phyloP scores from a whole-genome alignment of 2,329 filamentous ascomycete species.

The Aspergillus oerlinghausenensis region DNA sequence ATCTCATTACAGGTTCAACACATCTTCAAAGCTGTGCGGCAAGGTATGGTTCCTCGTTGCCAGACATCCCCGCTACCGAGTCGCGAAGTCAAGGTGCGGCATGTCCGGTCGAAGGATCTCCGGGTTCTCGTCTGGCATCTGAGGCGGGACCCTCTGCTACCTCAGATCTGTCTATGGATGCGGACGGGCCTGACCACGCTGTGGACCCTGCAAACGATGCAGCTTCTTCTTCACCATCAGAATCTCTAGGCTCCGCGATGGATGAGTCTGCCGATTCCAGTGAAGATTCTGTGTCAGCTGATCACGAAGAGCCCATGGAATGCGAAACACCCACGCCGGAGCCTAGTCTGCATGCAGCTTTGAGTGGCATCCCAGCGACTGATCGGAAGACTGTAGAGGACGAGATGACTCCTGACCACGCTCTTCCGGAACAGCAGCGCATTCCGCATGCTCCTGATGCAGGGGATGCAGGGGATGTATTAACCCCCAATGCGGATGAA shows the following conservation, averaged over 20 bases:
- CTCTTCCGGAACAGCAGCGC: conserved; percentile 8
- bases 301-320: conserved; percentile 10
- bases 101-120: background rate
- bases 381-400: conserved; percentile 5
- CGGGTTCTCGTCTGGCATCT: background rate
- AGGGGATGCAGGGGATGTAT: conserved; percentile 5
- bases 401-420: background rate
- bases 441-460: conserved; percentile 1
- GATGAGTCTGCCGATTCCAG: conserved; percentile 29
- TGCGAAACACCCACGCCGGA: background rate
- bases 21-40: background rate
- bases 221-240: conserved; percentile 21
- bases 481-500: conserved; percentile 4
- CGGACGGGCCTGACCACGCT: conserved; percentile 6
- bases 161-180: conserved; percentile 7
- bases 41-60: background rate
- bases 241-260: conserved; percentile 34
- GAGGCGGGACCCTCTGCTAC: background rate
- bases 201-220: conserved; percentile 10
- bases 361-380: background rate
- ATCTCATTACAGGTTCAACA: background rate
- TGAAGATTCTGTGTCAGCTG: conserved; percentile 14
- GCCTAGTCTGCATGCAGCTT: background rate
- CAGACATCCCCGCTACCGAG: background rate
- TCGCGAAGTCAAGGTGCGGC: background rate